Percentiles rank a stretch among this genome's conserved stretches.
Evolutionary conservation across 805 yeast genomes (phyloP).

Genomic region (Cyberlindnera petersonii): DNA sequence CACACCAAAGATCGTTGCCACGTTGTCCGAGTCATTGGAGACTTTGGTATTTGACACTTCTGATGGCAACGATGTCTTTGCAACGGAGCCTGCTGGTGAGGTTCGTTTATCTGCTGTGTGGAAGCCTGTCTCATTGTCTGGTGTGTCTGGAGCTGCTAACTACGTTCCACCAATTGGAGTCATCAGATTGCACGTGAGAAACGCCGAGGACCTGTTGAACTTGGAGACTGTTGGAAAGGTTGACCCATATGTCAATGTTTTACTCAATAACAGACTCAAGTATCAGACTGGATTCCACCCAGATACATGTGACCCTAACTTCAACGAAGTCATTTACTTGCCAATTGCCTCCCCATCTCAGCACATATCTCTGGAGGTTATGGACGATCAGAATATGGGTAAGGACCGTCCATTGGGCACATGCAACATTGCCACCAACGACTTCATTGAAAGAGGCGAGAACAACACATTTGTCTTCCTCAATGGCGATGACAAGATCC

Average conservation of each 20-base stretch:
- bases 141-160: conserved; percentile 43
- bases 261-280: conserved; percentile 53
- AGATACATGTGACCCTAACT: conserved; percentile 53
- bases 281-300: conserved; percentile 54
- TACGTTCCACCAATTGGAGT: conserved; percentile 65
- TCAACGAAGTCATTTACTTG: conserved; percentile 53
- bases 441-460: conserved; percentile 44
- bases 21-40: conserved; percentile 45
- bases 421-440: conserved; percentile 45
- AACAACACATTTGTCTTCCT: conserved; percentile 45
- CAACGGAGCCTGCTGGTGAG: conserved; percentile 49
- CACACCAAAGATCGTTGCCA: conserved; percentile 46
- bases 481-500: conserved; percentile 47
- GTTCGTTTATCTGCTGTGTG: conserved; percentile 56
- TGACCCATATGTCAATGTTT: conserved; percentile 67
- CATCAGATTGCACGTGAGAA: conserved; percentile 53
- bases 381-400: conserved; percentile 63
- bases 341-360: conserved; percentile 62
- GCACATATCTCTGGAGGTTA: conserved; percentile 51
- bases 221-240: conserved; percentile 67
- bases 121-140: conserved; percentile 65
- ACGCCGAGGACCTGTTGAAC: conserved; percentile 48
- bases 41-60: conserved; percentile 41
- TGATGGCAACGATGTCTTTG: conserved; percentile 45
- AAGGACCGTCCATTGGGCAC: conserved; percentile 65